Evolutionary conservation across 2,329 filamentous ascomycete species (phyloP), one percentile per base, ranked within the genome.

Genomic region (Moelleriella libera): DNA sequence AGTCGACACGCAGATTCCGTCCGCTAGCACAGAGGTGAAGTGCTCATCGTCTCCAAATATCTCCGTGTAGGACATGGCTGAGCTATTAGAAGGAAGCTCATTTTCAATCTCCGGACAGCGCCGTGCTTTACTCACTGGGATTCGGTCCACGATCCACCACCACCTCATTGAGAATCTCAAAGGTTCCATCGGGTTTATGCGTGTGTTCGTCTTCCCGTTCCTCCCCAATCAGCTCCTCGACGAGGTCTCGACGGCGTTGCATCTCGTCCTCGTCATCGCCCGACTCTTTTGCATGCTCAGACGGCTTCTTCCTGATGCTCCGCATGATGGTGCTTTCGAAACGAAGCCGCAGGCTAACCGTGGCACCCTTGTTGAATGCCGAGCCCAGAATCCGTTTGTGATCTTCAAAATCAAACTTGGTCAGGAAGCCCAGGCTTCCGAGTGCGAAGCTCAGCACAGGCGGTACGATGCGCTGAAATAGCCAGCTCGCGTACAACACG

Each of bases 321-420:
- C 90, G 77, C 90, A 97, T 96, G 30, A 96, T 77, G 0, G 88
- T 96, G 30, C 85, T 89, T 66, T 97, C 92, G 57, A 98, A 96
- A 40, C 92, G 78, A 50, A 97, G 67, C 42, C 92, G 76, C 51
- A 98, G 66, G 57, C 86, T 94, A 14, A 97, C 86, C 0, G 85
- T 92, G 21, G 97, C 84, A 6, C 92, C 92, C 50, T 94, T 82
- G 41, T 69, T 72, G 55, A 96, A 92, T 0, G 85, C 82, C 43
- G 72, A 77, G 3, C 72, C 76, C 32, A 96, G 71, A 2, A 78
- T 94, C 11, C 74, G 66, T 51, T 77, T 70, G 54, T 86, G 88
- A 5, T 84, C 70, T 11, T 81, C 78, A 63, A 89, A 98, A 63
- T 97, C 89, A 61, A 97, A 97, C 60, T 96, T 96, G 30, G 92